Evolutionary conservation across 2,329 filamentous ascomycete genomes (phyloP), one percentile per base, ranked within the genome.

Genomic region (Fusarium sp.): DNA sequence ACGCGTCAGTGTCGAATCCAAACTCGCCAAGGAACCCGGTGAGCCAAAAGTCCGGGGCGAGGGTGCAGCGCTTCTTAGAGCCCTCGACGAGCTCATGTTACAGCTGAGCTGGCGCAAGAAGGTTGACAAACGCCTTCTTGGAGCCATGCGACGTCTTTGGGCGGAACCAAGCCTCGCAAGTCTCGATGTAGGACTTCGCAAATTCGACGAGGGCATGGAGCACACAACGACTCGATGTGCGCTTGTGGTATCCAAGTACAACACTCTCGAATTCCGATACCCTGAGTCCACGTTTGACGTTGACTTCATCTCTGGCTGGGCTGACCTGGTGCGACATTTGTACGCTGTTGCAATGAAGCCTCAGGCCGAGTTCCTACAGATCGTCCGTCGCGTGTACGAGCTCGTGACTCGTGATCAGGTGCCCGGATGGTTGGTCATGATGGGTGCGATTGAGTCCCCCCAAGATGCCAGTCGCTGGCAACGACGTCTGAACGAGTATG

Each of bases 261-360:
- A 73, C 27, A 77, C 74, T 1, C 20, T 75, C 16, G 75, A 77
- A 60, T 78, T 78, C 24, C 72, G 76, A 30, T 78, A 78, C 41
- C 73, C 74, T 25, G 75, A 77, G 22, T 69, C 73, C 15, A 69
- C 49, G 11, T 76, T 76, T 48, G 72, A 78, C 27, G 57, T 65
- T 5, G 66, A 73, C 13, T 78, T 68, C 59, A 65, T 78, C 32
- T 53, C 65, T 8, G 47, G 71, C 40, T 78, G 76, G 76, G 65
- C 69, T 24, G 64, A 70, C 44, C 32, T 78, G 40, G 69, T 70
- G 16, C 69, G 71, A 32, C 68, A 71, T 27, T 58, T 78, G 24
- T 74, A 74, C 49, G 65, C 63, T 13, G 45, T 75, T 47, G 71
- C 73, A 12, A 46, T 71, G 41, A 58, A 53, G 29, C 43, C 69